phyloP scores from a whole-genome alignment of 2,329 filamentous ascomycete species.

The Penicillium sp. region DNA sequence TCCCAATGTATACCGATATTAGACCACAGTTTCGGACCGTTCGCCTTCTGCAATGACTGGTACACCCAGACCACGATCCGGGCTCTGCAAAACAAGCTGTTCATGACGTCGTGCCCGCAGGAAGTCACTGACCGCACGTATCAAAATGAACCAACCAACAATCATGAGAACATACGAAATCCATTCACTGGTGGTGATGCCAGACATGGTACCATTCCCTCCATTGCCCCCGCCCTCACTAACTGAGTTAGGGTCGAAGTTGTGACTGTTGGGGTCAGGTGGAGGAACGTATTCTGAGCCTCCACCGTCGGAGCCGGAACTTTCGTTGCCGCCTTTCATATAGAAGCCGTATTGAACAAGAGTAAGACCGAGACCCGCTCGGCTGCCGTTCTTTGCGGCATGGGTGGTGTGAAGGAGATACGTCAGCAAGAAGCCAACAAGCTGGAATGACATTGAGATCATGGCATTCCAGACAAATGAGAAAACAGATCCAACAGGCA shows the following conservation, averaged over 20 bases:
- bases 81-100: slow-evolving; percentile 87
- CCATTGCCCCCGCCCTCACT: slow-evolving; percentile 40
- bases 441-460: slow-evolving; percentile 96
- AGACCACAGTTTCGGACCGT: slow-evolving; percentile 72
- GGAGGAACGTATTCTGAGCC: slow-evolving; percentile 57
- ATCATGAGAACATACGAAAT: slow-evolving; percentile 93
- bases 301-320: slow-evolving; percentile 37
- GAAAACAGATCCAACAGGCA: slow-evolving; percentile 85
- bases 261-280: slow-evolving; percentile 82
- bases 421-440: slow-evolving; percentile 95
- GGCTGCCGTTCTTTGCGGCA: slow-evolving; percentile 94
- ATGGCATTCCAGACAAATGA: slow-evolving; percentile 76
- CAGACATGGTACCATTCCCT: slow-evolving; percentile 43
- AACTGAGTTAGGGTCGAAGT: slow-evolving; percentile 74
- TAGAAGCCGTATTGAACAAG: slow-evolving; percentile 96
- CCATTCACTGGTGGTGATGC: slow-evolving; percentile 77
- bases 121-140: slow-evolving; percentile 89
- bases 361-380: slow-evolving; percentile 89
- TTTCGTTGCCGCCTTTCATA: slow-evolving; percentile 67
- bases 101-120: slow-evolving; percentile 84
- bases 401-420: slow-evolving; percentile 98
- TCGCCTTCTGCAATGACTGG: slow-evolving; percentile 87
- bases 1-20: slow-evolving; percentile 25
- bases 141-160: slow-evolving; percentile 95
- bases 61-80: slow-evolving; percentile 78